Evolutionary conservation across 306 rosid genomes (phyloP), one percentile per base, ranked within the genome.

Genomic region (Echinosophora koreensis): DNA sequence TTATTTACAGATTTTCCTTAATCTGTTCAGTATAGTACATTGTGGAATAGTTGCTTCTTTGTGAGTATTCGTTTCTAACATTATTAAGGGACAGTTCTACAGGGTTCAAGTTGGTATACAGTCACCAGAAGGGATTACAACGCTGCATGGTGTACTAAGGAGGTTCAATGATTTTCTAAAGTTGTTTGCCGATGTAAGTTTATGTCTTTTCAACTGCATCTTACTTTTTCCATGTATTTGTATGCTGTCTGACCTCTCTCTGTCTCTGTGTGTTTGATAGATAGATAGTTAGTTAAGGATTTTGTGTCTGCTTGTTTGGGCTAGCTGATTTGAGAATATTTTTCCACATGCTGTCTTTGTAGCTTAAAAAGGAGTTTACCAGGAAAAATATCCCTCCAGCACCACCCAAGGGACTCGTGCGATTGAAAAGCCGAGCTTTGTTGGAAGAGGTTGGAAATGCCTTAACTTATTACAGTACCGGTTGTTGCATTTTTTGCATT

Each of bases 101-200:
- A 96, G 98, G 98, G 89, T 96, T 74, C 96, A 93, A 84, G 93
- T 96, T 84, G 98, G 96, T 74, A 69, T 96, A 73, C 99, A 96
- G 85, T 93, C 98, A 77, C 94, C 95, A 1, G 95, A 88, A 80
- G 98, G 97, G 37, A 74, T 87, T 77, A 93, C 99, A 47, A 80
- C 87, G 22, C 56, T 83, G 66, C 89, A 74, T 68, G 89, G 91
- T 84, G 85, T 91, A 57, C 85, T 88, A 63, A 88, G 99, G 88
- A 86, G 99, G 86, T 96, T 96, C 88, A 96, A 93, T 79, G 98
- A 96, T 89, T 96, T 96, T 84, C 63, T 93, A 69, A 92, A 91
- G 90, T 84, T 96, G 66, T 89, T 83, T 75, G 77, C 84, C 30
- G 96, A 92, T 81, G 99, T 96, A 89, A 87, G 98, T 85, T 61